phyloP scores from a whole-genome alignment of 2,329 filamentous ascomycete genomes.

The Nigrospora sphaerica region DNA sequence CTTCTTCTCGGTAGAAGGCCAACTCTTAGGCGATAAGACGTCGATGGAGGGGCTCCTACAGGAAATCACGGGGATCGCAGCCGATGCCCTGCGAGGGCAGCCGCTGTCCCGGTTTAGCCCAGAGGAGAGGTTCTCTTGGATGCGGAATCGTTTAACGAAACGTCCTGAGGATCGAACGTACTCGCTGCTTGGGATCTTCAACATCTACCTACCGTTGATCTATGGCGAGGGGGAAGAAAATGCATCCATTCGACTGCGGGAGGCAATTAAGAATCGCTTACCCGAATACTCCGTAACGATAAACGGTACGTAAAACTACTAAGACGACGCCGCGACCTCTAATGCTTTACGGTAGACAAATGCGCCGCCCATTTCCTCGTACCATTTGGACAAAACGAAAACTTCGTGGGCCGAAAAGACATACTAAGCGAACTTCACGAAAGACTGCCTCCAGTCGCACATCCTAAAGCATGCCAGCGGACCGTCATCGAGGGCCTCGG shows the following conservation, averaged over 20 bases:
- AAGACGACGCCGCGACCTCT: no score
- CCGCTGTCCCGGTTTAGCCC: background rate
- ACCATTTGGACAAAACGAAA: background rate
- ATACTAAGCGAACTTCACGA: background rate
- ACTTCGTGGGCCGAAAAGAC: background rate
- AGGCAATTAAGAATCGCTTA: constrained; percentile 1
- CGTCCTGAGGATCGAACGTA: background rate
- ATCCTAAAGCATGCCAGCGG: background rate
- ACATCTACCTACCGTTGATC: background rate
- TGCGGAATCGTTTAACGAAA: background rate
- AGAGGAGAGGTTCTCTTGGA: background rate
- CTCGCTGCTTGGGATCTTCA: background rate
- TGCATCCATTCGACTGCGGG: constrained; percentile 4
- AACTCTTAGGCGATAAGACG: background rate
- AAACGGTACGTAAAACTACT: no score
- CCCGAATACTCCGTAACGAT: no score
- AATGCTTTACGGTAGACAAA: no score
- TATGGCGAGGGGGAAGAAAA: background rate
- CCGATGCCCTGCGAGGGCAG: background rate
- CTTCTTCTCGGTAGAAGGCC: background rate
- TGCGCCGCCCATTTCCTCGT: background rate
- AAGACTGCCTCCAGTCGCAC: background rate
- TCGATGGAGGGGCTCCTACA: background rate
- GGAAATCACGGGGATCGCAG: background rate
- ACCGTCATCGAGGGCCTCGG: background rate